These are phyloP conservation scores for Cucurbita ficifolia DNA, from an alignment of 306 rosid species.

Conservation along the genomic window DNA sequence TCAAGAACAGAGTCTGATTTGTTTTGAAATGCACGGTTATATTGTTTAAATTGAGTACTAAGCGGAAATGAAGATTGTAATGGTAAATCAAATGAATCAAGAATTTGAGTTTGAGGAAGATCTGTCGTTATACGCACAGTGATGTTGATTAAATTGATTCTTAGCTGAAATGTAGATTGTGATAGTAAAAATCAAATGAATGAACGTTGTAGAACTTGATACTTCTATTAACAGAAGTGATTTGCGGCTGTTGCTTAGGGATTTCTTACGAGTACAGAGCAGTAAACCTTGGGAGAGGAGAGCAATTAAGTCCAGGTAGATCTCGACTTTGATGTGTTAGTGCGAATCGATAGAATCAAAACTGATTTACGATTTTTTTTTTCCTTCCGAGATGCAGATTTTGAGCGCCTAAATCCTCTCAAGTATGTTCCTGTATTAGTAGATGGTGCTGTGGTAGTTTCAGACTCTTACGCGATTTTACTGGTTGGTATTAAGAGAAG, in stretches of 20 bases:
- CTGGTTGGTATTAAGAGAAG: slow-evolving; percentile 20
- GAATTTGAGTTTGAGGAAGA: neutral
- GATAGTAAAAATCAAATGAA: neutral
- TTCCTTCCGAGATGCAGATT: slow-evolving; percentile 20
- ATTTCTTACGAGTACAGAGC: slow-evolving; percentile 27
- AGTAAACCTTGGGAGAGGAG: slow-evolving; percentile 21
- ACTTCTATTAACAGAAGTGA: neutral
- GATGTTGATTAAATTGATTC: neutral
- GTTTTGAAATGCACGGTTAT: neutral
- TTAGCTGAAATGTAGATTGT: neutral
- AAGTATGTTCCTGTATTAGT: slow-evolving; percentile 36
- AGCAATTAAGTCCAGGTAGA: slow-evolving; percentile 34
- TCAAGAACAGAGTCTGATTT: neutral
- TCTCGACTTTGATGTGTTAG: slow-evolving; percentile 2
- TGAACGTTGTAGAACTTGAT: neutral
- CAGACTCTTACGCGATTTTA: slow-evolving; percentile 35
- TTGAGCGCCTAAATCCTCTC: slow-evolving; percentile 32
- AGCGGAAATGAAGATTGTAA: neutral
- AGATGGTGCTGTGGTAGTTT: slow-evolving; percentile 26
- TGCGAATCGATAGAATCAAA: neutral
- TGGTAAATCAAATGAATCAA: neutral
- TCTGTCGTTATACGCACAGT: neutral
- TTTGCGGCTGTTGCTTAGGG: slow-evolving; percentile 12
- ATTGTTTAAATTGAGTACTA: neutral
- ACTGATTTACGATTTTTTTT: neutral